A percentile compares a stretch with the other conserved stretches of the same genome.
phyloP scores from a whole-genome alignment of 208 protist genomes.

The Plasmodiophora brassicae region DNA sequence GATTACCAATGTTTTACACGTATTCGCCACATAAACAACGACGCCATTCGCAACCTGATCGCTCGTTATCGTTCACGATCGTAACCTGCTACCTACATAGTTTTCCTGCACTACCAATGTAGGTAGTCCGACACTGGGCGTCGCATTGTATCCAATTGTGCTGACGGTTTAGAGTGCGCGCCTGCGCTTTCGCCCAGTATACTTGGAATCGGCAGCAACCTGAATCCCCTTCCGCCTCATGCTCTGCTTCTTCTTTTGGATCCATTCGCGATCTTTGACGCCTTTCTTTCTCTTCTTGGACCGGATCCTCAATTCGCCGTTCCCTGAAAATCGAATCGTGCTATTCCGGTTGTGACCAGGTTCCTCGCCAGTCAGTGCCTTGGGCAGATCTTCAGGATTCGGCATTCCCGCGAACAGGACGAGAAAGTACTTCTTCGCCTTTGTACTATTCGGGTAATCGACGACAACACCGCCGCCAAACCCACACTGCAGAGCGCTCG shows the following conservation, averaged over 20 bases:
- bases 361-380: neutral
- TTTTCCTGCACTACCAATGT: too few species aligned
- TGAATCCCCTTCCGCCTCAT: conserved; percentile 14
- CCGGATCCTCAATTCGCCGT: neutral
- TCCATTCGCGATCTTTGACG: conserved; percentile 10
- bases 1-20: too few species aligned
- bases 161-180: conserved; percentile 31
- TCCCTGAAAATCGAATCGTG: neutral
- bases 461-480: conserved; percentile 91
- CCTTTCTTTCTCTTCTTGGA: neutral
- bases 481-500: conserved; percentile 87
- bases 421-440: conserved; percentile 85
- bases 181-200: conserved; percentile 13
- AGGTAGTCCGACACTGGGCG: too few species aligned
- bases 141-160: too few species aligned
- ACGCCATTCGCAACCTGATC: too few species aligned
- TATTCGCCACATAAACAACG: too few species aligned
- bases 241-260: conserved; percentile 18
- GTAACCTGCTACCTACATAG: too few species aligned
- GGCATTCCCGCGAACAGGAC: conserved; percentile 48
- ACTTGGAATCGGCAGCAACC: conserved; percentile 31
- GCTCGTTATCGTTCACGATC: too few species aligned
- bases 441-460: conserved; percentile 92
- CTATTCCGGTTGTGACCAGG: neutral
- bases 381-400: neutral